A percentile compares a stretch with the other conserved stretches of the same genome.
Conservation (phyloP, 495 filamentous ascomycete species). For the Aspergillus hancockii region DNA sequence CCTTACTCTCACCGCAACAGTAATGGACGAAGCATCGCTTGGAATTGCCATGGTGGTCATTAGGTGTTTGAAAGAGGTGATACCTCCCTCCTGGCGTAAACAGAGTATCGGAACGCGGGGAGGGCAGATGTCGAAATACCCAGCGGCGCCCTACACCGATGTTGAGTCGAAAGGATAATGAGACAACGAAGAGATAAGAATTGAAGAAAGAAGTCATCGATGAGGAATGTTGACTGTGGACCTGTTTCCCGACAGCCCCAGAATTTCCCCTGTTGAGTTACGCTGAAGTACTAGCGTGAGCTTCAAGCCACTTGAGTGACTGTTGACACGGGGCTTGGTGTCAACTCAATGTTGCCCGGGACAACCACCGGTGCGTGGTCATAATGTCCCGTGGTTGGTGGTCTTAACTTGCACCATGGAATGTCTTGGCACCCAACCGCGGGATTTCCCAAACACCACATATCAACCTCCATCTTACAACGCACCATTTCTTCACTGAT, state of each 20-base stretch:
- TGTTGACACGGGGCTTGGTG: slow-evolving; percentile 40
- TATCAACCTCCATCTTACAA: slow-evolving; percentile 5
- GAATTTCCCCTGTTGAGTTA: slow-evolving; percentile 17
- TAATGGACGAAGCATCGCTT: slow-evolving; percentile 70
- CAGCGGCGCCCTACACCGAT: slow-evolving; percentile 23
- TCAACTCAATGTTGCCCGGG: slow-evolving; percentile 38
- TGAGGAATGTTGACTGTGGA: slow-evolving; percentile 31
- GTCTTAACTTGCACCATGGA: background rate
- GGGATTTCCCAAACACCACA: slow-evolving; percentile 6
- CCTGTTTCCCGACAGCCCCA: slow-evolving; percentile 17
- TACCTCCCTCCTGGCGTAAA: slow-evolving; percentile 15
- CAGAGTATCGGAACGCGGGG: slow-evolving; percentile 6
- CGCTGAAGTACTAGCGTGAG: slow-evolving; percentile 18
- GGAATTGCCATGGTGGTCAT: slow-evolving; percentile 49
- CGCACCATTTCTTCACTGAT: slow-evolving; percentile 8
- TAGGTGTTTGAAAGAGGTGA: slow-evolving; percentile 1
- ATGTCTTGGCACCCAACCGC: too few species aligned
- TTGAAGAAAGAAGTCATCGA: slow-evolving; percentile 6
- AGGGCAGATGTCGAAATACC: slow-evolving; percentile 20
- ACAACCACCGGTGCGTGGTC: slow-evolving; percentile 29
- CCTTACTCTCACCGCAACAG: slow-evolving; percentile 78
- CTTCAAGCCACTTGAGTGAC: slow-evolving; percentile 15
- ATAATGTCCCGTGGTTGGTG: background rate
- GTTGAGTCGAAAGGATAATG: slow-evolving; percentile 13
- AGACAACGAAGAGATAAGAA: slow-evolving; percentile 11